Evolutionary conservation across 805 yeast species (phyloP), one percentile per base, ranked within the genome.

Genomic region (Zygoascus ofunaensis): DNA sequence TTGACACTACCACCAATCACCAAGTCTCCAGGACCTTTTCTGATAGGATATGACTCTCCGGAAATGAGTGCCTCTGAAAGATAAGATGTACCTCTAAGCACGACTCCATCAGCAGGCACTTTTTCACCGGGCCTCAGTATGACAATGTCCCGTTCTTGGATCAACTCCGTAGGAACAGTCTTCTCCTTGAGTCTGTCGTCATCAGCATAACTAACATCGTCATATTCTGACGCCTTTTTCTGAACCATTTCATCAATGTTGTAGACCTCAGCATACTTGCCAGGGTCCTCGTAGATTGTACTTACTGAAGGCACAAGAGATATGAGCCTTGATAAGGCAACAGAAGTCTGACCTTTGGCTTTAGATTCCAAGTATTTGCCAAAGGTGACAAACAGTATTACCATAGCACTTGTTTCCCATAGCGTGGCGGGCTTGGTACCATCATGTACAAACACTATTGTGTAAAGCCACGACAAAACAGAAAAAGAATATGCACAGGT

Each of bases 1-100:
- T 94, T 92, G 36, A 90, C 76, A 1, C 97, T 82, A 0, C 99
- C 99, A 12, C 96, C 97, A 58, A 84, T 78, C 1, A 92, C 82
- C 2, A 54, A 49, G 30, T 80, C 80, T 2, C 86, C 87, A 1
- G 54, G 54, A 2, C 42, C 55, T 55, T 90, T 92, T 34, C 66
- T 61, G 0, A 89, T 79, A 1, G 95, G 89, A 34, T 76, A 58
- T 0, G 95, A 76, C 63, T 92, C 98, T 41, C 99, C 99, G 0
- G 98, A 90, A 45, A 92, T 69, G 20, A 89, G 65, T 2, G 96
- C 81, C 63, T 92, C 99, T 57, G 89, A 90, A 26, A 87, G 73
- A 55, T 84, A 95, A 0, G 95, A 75, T 45, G 74, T 74, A 5
- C 98, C 98, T 50, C 70, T 70, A 1, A 82, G 64, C 15, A 94